These are phyloP conservation scores for Vachellia collinsii DNA, from an alignment of 306 rosid species.

Conservation along the genomic window DNA sequence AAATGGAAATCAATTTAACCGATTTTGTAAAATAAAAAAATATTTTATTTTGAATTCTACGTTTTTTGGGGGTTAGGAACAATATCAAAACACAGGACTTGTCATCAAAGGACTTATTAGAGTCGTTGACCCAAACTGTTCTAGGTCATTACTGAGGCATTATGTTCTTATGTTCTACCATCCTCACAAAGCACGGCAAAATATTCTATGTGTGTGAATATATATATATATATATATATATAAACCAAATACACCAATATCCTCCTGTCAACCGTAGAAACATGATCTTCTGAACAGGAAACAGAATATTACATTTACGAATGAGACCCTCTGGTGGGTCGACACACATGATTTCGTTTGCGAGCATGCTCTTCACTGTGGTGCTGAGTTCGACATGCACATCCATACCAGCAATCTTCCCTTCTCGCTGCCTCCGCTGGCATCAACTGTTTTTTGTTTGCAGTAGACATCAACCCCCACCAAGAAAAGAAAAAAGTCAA, in stretches of 20 bases:
- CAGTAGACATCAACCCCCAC: neutral
- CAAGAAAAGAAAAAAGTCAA: neutral
- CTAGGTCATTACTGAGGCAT: too few species aligned
- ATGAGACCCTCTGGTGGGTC: slow-evolving; percentile 65
- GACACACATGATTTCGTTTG: slow-evolving; percentile 85
- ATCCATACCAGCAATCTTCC: slow-evolving; percentile 98
- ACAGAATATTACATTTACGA: slow-evolving; percentile 15
- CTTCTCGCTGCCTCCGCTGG: slow-evolving; percentile 63
- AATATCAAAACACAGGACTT: too few species aligned
- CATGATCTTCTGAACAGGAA: neutral
- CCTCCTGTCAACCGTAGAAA: neutral
- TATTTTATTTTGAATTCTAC: too few species aligned
- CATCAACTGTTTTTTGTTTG: slow-evolving; percentile 45
- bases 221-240: too few species aligned
- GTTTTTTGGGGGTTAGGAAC: neutral
- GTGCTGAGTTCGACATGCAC: slow-evolving; percentile 88
- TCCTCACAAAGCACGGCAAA: neutral
- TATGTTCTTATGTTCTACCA: too few species aligned
- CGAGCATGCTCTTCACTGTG: slow-evolving; percentile 81
- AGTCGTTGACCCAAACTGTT: too few species aligned
- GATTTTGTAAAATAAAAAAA: neutral
- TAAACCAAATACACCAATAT: neutral
- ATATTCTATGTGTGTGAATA: too few species aligned
- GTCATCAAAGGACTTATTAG: too few species aligned
- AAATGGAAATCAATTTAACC: neutral